Evolutionary conservation across 208 protist species (phyloP).

Genomic region (Polymyxa betae): DNA sequence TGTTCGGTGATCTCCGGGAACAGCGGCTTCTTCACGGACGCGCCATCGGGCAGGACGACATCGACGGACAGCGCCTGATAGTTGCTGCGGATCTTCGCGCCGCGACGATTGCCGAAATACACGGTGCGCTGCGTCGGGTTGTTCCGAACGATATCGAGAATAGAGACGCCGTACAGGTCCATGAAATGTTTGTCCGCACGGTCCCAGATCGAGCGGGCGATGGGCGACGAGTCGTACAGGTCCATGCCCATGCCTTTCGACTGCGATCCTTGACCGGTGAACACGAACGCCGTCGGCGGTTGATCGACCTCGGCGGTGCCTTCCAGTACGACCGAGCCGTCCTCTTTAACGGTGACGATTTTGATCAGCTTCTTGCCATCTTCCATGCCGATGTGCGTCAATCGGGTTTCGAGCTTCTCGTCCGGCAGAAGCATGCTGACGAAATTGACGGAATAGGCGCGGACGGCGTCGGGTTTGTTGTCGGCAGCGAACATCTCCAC

Average conservation of each 20-base stretch:
- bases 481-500: slow-evolving; percentile 59
- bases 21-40: slow-evolving; percentile 62
- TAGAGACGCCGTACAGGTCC: slow-evolving; percentile 75
- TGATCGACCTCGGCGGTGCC: slow-evolving; percentile 71
- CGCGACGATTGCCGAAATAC: slow-evolving; percentile 78
- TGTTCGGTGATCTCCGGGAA: slow-evolving; percentile 74
- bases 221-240: slow-evolving; percentile 71
- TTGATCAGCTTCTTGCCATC: slow-evolving; percentile 70
- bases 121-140: slow-evolving; percentile 78
- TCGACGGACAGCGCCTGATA: slow-evolving; percentile 70
- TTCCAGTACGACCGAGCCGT: slow-evolving; percentile 69
- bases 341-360: slow-evolving; percentile 60
- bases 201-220: slow-evolving; percentile 70
- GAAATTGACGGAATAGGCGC: slow-evolving; percentile 71
- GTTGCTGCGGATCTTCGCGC: slow-evolving; percentile 74
- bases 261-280: slow-evolving; percentile 78
- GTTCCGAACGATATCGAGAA: slow-evolving; percentile 76
- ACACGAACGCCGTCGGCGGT: slow-evolving; percentile 74
- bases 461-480: slow-evolving; percentile 60
- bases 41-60: slow-evolving; percentile 52
- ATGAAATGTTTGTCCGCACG: slow-evolving; percentile 73
- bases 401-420: slow-evolving; percentile 69
- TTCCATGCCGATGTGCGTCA: slow-evolving; percentile 75
- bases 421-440: slow-evolving; percentile 76
- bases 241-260: slow-evolving; percentile 80